Evolutionary conservation across 2,329 filamentous ascomycete species (phyloP).

Genomic region (Clarireedia monteithiana): DNA sequence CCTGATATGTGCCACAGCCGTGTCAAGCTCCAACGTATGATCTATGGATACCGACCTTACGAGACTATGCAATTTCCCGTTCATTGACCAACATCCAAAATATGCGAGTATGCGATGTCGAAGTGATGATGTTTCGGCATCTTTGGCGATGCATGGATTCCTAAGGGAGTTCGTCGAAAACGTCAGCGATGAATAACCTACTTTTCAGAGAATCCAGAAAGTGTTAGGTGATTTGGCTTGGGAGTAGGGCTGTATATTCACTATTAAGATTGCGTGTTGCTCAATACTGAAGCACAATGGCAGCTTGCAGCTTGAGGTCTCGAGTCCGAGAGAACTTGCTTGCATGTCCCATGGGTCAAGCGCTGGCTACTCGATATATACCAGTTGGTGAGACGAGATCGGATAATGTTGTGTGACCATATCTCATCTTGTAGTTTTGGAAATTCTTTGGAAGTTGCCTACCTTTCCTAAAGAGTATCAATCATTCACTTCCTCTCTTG

Average conservation of each 20-base stretch:
- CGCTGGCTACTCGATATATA: conserved; percentile 9
- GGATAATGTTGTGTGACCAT: conserved; percentile 10
- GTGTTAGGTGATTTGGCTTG: not conserved
- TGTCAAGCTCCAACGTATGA: conserved; percentile 10
- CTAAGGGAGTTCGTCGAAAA: not conserved
- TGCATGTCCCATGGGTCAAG: conserved; percentile 1
- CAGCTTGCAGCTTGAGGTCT: conserved; percentile 7
- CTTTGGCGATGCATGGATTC: not conserved
- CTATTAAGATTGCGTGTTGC: conserved; percentile 6
- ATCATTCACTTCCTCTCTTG: not conserved
- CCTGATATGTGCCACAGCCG: conserved; percentile 7
- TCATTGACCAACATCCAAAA: not conserved
- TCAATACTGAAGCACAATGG: conserved; percentile 1
- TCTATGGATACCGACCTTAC: conserved; percentile 4
- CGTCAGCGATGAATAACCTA: not conserved
- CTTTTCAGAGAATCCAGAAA: not conserved
- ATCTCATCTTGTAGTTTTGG: conserved; percentile 7
- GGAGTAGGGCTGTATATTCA: conserved; percentile 7
- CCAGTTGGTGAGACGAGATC: conserved; percentile 12
- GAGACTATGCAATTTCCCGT: conserved; percentile 6
- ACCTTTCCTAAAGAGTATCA: not conserved
- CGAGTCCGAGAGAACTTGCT: conserved; percentile 1
- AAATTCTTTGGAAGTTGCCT: conserved; percentile 2
- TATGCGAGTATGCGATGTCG: not conserved
- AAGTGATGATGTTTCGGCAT: not conserved